phyloP scores from a whole-genome alignment of 768 basidiomycete species.

The Boletellus sp. region DNA sequence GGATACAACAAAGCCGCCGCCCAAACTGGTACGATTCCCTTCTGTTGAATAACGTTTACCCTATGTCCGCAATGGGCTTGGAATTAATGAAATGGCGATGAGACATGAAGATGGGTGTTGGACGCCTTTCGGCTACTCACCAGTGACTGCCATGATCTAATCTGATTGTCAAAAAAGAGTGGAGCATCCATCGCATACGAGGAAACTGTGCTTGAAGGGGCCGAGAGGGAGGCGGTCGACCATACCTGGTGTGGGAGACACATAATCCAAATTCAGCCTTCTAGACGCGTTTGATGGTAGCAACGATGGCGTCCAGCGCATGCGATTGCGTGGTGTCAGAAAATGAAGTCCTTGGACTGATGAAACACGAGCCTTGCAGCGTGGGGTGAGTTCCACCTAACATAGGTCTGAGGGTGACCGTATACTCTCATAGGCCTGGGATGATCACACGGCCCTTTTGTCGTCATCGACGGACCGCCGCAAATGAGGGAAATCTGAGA shows the following conservation, averaged over 20 bases:
- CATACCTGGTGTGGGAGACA: conserved; percentile 46
- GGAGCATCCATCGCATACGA: conserved; percentile 65
- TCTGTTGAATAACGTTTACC: conserved; percentile 33
- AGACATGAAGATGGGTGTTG: background rate
- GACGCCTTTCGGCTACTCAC: background rate
- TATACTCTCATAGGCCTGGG: conserved; percentile 71
- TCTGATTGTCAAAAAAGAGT: too few species aligned
- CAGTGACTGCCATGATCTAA: too few species aligned
- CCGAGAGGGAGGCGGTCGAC: conserved; percentile 45
- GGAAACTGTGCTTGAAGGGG: conserved; percentile 44
- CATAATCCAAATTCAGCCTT: conserved; percentile 45
- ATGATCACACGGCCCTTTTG: conserved; percentile 48
- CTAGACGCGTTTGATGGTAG: conserved; percentile 35
- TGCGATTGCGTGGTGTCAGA: conserved; percentile 45
- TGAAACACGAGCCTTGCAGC: conserved; percentile 55
- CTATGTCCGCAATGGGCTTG: conserved; percentile 3
- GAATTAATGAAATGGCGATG: background rate
- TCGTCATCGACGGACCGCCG: conserved; percentile 41
- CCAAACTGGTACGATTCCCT: conserved; percentile 34
- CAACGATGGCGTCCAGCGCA: conserved; percentile 50
- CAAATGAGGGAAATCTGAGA: conserved; percentile 41
- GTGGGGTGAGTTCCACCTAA: conserved; percentile 9
- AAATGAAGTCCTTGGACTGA: conserved; percentile 51
- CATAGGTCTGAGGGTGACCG: conserved; percentile 11
- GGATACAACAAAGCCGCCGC: background rate